phyloP scores from a whole-genome alignment of 2,329 filamentous ascomycete genomes.

The Colletotrichum magnum region DNA sequence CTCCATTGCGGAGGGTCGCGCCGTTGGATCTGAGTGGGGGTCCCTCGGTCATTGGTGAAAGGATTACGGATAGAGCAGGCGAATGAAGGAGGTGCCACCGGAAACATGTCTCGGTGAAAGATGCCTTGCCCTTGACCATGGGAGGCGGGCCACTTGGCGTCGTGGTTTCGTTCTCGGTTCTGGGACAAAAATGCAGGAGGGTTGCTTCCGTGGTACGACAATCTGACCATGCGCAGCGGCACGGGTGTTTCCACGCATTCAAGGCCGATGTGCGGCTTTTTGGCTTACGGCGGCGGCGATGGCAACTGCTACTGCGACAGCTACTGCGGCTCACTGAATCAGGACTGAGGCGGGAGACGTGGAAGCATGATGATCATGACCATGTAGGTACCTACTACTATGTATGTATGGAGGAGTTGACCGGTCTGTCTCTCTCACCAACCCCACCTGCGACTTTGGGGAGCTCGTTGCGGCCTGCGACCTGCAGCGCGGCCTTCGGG shows the following conservation, averaged over 20 bases:
- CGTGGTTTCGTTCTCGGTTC: background rate
- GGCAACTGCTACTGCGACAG: no score
- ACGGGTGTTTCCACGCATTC: conserved; percentile 1
- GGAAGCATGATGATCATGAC: no score
- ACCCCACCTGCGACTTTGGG: no score
- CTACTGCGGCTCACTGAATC: no score
- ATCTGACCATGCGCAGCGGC: conserved; percentile 16
- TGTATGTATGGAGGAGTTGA: no score
- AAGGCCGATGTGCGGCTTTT: background rate
- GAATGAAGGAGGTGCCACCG: conserved; percentile 15
- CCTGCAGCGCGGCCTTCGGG: background rate
- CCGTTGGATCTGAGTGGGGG: conserved; percentile 15
- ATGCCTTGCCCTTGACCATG: background rate
- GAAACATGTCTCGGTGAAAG: conserved; percentile 23
- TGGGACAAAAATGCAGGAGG: background rate
- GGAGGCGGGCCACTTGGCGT: conserved; percentile 6
- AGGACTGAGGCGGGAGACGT: no score
- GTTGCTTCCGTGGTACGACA: conserved; percentile 6
- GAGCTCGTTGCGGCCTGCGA: conserved; percentile 7
- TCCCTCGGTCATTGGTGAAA: conserved; percentile 22
- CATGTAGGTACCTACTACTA: no score
- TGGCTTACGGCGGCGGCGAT: background rate
- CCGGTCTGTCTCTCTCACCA: no score
- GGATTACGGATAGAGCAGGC: background rate
- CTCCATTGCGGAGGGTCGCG: background rate